Base-by-base conservation (phyloP, 768 basidiomycete genomes). In the Strobilomyces confusus region DNA sequence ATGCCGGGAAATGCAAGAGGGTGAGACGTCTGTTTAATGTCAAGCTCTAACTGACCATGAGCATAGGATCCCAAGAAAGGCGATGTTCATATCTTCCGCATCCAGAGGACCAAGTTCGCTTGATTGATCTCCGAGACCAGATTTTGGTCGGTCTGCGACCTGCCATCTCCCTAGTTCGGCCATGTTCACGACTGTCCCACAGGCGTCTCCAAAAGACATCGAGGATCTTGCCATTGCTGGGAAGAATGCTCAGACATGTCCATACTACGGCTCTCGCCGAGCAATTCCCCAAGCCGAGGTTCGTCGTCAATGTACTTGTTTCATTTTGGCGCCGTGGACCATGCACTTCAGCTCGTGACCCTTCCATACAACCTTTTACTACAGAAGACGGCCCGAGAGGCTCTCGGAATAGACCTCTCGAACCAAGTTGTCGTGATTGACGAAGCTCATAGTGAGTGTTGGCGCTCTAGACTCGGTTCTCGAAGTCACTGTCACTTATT, bases 271-370 rank as follows among this genome's bases (percentile, higher is more conserved):
- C 4, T 88, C 92, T 9, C 75, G 97, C 40, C 75, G 80, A 49
- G 93, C 94, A 14, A 92, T 98, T 49, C 83, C 87, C 34, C 90
- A 92, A 65, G 92, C 95, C 30, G 89, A 98, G 78, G 92, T 92
- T 56, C 40, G 76, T 51, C 32, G 17, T 26, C 3, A 9, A 36
- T 25, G 8, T 32, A 6, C 30, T 56, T 30, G 11, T 49, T 41
- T 9, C 34, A 11, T 13, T 33, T 48, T 23, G 22, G 14, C 4
- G 9, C 1, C 23, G 23, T 53, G 55, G 45, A 34, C 30, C 47
- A 29, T 34, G 32, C 33, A 54, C 32, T 48, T 3, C 30, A 95
- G 92, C 76, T 98, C 1, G 83, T 97, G n/a, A 87, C 89, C 0
- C 75, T 98, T 9, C 97, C 95, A 0, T 99, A 99, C 67, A 95